Conservation (phyloP, 768 basidiomycete species). For the Mycena capillaripes region DNA sequence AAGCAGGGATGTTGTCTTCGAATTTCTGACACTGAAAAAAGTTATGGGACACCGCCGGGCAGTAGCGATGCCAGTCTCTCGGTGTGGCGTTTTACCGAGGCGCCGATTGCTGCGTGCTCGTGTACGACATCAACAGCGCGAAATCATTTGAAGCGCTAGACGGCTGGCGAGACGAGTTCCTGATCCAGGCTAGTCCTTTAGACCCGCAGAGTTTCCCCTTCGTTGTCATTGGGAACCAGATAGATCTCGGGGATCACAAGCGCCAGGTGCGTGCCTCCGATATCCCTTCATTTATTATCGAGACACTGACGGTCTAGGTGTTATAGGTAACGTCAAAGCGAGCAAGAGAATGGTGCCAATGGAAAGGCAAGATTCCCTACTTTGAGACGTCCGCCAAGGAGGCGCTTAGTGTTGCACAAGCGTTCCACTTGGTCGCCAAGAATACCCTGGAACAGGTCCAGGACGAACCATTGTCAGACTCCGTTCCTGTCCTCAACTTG, state of each 20-base stretch:
- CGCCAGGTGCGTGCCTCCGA: slow-evolving; percentile 77
- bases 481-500: slow-evolving; percentile 26
- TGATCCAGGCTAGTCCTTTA: slow-evolving; percentile 98
- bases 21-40: slow-evolving; percentile 49
- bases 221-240: slow-evolving; percentile 99
- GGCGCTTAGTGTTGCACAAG: slow-evolving; percentile 99
- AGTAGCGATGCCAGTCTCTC: slow-evolving; percentile 99
- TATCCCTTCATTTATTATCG: no score
- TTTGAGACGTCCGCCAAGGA: slow-evolving; percentile 99
- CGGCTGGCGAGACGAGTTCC: slow-evolving; percentile 99
- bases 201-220: slow-evolving; percentile 99
- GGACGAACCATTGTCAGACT: slow-evolving; percentile 90
- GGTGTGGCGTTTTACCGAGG: slow-evolving; percentile 99
- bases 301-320: no score
- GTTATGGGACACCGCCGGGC: slow-evolving; percentile 99
- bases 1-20: slow-evolving; percentile 6
- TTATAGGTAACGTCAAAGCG: slow-evolving; percentile 96
- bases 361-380: slow-evolving; percentile 99
- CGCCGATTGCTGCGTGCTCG: slow-evolving; percentile 98
- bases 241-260: slow-evolving; percentile 99
- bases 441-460: slow-evolving; percentile 98
- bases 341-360: slow-evolving; percentile 99
- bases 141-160: slow-evolving; percentile 99
- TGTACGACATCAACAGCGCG: slow-evolving; percentile 99
- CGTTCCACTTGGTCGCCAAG: slow-evolving; percentile 99